Conservation (phyloP, 257 asterid species). For the Thymus mandschuricus region DNA sequence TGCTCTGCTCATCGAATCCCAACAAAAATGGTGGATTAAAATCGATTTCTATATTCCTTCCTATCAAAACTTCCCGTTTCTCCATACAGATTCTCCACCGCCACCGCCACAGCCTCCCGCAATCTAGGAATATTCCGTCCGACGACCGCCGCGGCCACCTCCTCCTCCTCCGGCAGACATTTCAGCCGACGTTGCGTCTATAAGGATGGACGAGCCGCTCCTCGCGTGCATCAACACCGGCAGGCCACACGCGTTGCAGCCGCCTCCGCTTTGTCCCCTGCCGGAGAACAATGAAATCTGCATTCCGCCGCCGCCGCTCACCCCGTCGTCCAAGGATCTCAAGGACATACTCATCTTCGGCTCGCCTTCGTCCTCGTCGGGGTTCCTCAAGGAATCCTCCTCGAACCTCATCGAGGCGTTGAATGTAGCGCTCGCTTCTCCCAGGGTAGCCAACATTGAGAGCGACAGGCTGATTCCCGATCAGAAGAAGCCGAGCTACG, state of each 20-base stretch:
- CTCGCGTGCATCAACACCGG: slow-evolving; percentile 48
- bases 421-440: slow-evolving; percentile 37
- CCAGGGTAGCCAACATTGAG: slow-evolving; percentile 35
- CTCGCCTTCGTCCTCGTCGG: slow-evolving; percentile 50
- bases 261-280: slow-evolving; percentile 54
- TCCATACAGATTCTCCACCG: slow-evolving; percentile 16
- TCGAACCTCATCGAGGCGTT: slow-evolving; percentile 54
- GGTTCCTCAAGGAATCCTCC: slow-evolving; percentile 40
- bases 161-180: slow-evolving; percentile 12
- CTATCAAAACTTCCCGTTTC: not conserved
- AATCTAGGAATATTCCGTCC: slow-evolving; percentile 16
- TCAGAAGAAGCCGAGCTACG: slow-evolving; percentile 34
- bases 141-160: slow-evolving; percentile 3
- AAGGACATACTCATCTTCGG: slow-evolving; percentile 80
- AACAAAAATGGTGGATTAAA: not conserved
- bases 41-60: not conserved
- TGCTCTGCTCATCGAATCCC: slow-evolving; percentile 2
- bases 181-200: slow-evolving; percentile 5
- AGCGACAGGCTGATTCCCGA: slow-evolving; percentile 32
- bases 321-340: slow-evolving; percentile 66
- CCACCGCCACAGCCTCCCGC: slow-evolving; percentile 2
- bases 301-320: slow-evolving; percentile 53
- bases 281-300: slow-evolving; percentile 69
- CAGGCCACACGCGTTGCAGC: slow-evolving; percentile 36
- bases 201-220: slow-evolving; percentile 77